Evolutionary conservation across 2,329 filamentous ascomycete species (phyloP).

Genomic region (Xylaria sp.): DNA sequence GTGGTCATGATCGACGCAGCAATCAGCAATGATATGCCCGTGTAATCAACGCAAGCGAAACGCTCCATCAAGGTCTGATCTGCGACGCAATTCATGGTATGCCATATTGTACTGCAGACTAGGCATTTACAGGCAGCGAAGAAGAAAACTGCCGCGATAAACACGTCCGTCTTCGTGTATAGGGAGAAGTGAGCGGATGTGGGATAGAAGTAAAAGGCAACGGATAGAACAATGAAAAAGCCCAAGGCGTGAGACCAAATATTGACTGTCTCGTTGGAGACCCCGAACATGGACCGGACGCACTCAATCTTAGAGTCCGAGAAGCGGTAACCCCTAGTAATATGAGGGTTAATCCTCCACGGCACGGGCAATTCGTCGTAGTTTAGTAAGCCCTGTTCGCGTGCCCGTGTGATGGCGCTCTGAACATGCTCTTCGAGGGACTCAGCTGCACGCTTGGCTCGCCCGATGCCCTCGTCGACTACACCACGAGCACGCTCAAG

Average conservation of each 20-base stretch:
- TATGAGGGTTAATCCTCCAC: slow-evolving; percentile 96
- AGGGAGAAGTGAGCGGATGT: slow-evolving; percentile 85
- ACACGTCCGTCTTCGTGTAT: slow-evolving; percentile 87
- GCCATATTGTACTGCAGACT: slow-evolving; percentile 95
- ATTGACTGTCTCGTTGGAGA: slow-evolving; percentile 95
- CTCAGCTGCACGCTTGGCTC: slow-evolving; percentile 83
- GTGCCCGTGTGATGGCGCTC: slow-evolving; percentile 77
- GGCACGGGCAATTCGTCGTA: slow-evolving; percentile 92
- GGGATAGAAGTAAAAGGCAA: slow-evolving; percentile 97
- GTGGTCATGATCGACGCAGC: slow-evolving; percentile 97
- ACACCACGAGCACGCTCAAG: slow-evolving; percentile 79
- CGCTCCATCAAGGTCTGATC: slow-evolving; percentile 90
- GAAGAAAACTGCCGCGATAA: slow-evolving; percentile 95
- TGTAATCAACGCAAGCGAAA: slow-evolving; percentile 98
- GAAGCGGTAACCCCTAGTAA: slow-evolving; percentile 91
- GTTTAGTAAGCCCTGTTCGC: slow-evolving; percentile 82
- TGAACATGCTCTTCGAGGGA: slow-evolving; percentile 87
- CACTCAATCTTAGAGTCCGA: slow-evolving; percentile 91
- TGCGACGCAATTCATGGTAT: slow-evolving; percentile 98
- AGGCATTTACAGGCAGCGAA: slow-evolving; percentile 95
- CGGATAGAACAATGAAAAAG: slow-evolving; percentile 83
- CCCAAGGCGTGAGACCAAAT: slow-evolving; percentile 97
- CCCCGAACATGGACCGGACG: slow-evolving; percentile 80
- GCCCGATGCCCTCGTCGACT: slow-evolving; percentile 82
- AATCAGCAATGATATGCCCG: slow-evolving; percentile 93